Conservation (phyloP, 495 filamentous ascomycete genomes). For the Letharia lupina region DNA sequence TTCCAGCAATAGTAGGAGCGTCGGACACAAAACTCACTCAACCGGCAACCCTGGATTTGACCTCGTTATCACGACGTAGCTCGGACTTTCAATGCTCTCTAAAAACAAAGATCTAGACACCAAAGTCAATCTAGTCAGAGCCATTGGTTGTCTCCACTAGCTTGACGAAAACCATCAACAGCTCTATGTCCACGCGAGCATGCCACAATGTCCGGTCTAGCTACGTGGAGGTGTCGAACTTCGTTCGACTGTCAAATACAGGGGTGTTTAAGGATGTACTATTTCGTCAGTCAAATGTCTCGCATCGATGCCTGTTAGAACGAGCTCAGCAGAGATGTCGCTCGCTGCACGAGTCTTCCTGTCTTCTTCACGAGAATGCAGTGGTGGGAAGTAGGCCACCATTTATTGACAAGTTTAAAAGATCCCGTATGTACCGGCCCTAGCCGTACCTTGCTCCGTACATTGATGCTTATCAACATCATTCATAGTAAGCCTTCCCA, state of each 20-base stretch:
- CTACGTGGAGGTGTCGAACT: conserved; percentile 1
- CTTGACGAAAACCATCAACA: not conserved
- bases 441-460: not conserved
- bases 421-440: conserved; percentile 35
- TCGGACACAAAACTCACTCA: not conserved
- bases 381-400: conserved; percentile 17
- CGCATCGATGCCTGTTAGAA: too few species aligned
- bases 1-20: not conserved
- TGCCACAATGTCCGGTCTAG: not conserved
- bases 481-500: conserved; percentile 44
- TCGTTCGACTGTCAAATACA: conserved; percentile 1
- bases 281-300: not conserved
- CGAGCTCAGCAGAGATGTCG: not conserved
- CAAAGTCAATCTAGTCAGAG: not conserved
- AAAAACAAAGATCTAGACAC: not conserved
- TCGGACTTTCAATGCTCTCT: not conserved
- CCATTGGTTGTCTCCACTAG: not conserved
- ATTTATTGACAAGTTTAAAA: conserved; percentile 42
- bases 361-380: not conserved
- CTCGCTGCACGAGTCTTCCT: not conserved
- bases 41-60: not conserved
- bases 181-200: conserved; percentile 4
- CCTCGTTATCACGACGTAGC: not conserved
- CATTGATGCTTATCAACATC: conserved; percentile 16
- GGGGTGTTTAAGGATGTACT: not conserved